Evolutionary conservation across 208 protist genomes (phyloP).

Genomic region (Trichomonas tenax): DNA sequence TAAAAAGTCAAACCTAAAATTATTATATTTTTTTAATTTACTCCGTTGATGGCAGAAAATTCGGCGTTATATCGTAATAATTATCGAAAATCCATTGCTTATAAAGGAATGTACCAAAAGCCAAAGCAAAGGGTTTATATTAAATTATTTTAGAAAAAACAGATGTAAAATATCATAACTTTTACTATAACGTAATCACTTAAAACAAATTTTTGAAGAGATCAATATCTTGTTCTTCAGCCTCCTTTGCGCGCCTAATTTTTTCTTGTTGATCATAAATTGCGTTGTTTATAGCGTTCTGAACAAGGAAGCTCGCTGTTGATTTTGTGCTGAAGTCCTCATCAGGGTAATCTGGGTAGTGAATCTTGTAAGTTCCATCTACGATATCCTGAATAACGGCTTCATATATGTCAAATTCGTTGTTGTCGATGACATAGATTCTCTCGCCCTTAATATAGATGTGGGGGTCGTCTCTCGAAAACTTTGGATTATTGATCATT

Average conservation of each 20-base stretch:
- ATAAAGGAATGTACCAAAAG: too few species aligned
- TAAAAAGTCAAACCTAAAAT: too few species aligned
- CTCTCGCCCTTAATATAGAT: background rate
- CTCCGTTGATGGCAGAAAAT: too few species aligned
- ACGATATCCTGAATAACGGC: background rate
- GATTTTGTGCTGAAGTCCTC: background rate
- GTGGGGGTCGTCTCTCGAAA: background rate
- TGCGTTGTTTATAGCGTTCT: background rate
- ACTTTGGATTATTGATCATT: background rate
- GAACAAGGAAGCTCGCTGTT: background rate
- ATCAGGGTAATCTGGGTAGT: conserved; percentile 1
- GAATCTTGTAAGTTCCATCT: background rate
- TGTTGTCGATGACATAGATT: background rate
- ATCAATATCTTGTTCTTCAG: background rate
- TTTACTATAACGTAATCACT: too few species aligned
- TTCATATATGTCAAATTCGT: background rate
- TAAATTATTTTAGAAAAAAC: too few species aligned
- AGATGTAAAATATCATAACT: too few species aligned
- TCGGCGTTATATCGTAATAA: too few species aligned
- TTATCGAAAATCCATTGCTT: too few species aligned
- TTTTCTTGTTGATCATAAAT: background rate
- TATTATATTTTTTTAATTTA: too few species aligned
- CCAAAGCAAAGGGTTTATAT: too few species aligned
- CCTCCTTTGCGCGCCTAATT: background rate
- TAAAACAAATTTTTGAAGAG: too few species aligned